phyloP scores from a whole-genome alignment of 805 yeast species.

The Saccharomyces kudriavzevii region DNA sequence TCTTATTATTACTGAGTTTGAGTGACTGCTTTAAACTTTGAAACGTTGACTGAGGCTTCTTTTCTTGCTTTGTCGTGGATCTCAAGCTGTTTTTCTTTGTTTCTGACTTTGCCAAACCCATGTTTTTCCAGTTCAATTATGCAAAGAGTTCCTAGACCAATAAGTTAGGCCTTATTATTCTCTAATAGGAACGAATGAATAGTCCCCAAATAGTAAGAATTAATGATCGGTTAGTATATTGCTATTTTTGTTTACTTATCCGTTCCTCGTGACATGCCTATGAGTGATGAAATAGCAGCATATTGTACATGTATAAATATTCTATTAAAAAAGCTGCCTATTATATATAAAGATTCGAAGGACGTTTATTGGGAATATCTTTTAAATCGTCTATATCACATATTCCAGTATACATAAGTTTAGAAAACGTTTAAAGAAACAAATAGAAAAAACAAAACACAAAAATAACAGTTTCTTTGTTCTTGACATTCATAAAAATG shows the following conservation, averaged over 20 bases:
- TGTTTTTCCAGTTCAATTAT: background rate
- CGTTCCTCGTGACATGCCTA: background rate
- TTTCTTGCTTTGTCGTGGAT: background rate
- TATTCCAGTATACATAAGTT: constrained; percentile 12
- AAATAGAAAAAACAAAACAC: background rate
- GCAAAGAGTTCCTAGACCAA: background rate
- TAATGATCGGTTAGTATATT: background rate
- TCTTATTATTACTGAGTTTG: background rate
- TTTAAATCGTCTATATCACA: constrained; percentile 10
- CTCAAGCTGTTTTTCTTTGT: background rate
- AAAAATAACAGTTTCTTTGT: background rate
- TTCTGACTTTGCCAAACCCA: background rate
- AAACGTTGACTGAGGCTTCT: background rate
- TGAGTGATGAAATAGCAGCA: background rate
- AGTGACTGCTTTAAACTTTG: background rate
- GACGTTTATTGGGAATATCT: background rate
- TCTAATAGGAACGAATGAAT: background rate
- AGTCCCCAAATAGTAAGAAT: background rate
- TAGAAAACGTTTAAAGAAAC: background rate
- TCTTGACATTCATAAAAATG: background rate
- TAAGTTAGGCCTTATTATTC: background rate
- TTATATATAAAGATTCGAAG: background rate
- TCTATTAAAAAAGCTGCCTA: background rate
- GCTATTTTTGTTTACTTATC: background rate
- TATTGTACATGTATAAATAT: background rate